Base-by-base conservation (phyloP, 2,329 filamentous ascomycete genomes). In the Pseudogymnoascus sp. region DNA sequence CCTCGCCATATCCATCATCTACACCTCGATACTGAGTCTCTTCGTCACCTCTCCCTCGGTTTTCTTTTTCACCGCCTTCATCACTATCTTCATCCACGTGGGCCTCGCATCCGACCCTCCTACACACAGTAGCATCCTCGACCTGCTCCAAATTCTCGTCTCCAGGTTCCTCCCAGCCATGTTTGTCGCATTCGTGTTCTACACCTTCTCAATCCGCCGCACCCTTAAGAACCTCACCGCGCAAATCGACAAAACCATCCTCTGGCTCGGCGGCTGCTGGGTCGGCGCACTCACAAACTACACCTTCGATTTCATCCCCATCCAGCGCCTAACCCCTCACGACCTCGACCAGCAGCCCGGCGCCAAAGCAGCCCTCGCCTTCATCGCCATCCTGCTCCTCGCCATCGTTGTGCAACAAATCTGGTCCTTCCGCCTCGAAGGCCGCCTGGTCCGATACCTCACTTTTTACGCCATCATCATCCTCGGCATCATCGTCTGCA, bases 211-310 rank as follows among this genome's bases (percentile, higher is more conserved):
- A 61, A 83, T 94, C 8, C 80, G 84, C 4, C 87, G 90, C 52
- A 86, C 89, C 0, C 82, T 96, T 25, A 75, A 74, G 1, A 87
- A 86, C 1, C 80, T 97, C 2, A 88, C 84, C 0, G 91, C 92
- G 0, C 93, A 96, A 72, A 69, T 96, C 45, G 93, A 96, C 71
- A 97, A 96, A 79, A 90, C 91, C 0, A 75, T 97, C 2, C 80
- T 97, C 28, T 97, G 92, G 89, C 80, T 99, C 0, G 92, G 92
- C 1, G 88, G 86, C 6, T 92, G 89, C 71, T 99, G 95, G 89
- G 85, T 97, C 39, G 94, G 92, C 14, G 88, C 91, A 1, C 77
- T 99, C 67, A 93, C 93, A 71, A 97, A 97, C 75, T 95, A 97
- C 75, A 97, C 94, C 0, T 91, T 99, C 70, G 89, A 91, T 69